phyloP scores from a whole-genome alignment of 345 rosid genomes.

The Microcos paniculata region DNA sequence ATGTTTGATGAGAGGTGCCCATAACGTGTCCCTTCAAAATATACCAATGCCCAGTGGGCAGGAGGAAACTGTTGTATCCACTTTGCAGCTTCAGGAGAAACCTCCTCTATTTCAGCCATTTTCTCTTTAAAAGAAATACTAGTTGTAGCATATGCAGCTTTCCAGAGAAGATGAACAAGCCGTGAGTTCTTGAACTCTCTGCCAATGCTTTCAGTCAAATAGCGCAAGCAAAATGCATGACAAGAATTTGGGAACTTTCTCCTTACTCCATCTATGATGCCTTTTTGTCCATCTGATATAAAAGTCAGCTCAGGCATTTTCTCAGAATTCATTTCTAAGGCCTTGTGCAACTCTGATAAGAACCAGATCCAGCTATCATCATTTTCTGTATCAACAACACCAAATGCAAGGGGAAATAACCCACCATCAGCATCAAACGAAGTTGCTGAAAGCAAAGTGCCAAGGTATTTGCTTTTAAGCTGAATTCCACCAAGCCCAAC shows the following conservation, averaged over 20 bases:
- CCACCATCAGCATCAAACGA: slow-evolving; percentile 61
- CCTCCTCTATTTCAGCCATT: slow-evolving; percentile 46
- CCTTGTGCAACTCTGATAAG: slow-evolving; percentile 53
- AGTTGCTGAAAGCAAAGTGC: slow-evolving; percentile 51
- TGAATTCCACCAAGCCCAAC: slow-evolving; percentile 47
- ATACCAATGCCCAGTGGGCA: slow-evolving; percentile 42
- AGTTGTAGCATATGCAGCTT: slow-evolving; percentile 55
- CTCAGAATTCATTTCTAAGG: slow-evolving; percentile 36
- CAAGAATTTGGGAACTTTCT: slow-evolving; percentile 39
- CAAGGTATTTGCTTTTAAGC: slow-evolving; percentile 56
- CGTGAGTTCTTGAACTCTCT: slow-evolving; percentile 55
- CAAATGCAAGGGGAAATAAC: slow-evolving; percentile 56
- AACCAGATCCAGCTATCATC: slow-evolving; percentile 61
- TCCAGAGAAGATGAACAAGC: slow-evolving; percentile 50
- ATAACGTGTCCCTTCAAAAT: slow-evolving; percentile 45
- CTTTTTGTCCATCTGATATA: slow-evolving; percentile 38
- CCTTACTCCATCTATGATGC: slow-evolving; percentile 38
- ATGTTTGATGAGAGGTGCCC: slow-evolving; percentile 51
- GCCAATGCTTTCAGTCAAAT: slow-evolving; percentile 46
- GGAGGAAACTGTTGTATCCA: slow-evolving; percentile 55
- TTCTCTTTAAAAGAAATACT: slow-evolving; percentile 41
- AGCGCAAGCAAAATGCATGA: slow-evolving; percentile 41
- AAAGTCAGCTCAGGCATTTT: slow-evolving; percentile 40
- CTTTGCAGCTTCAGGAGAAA: slow-evolving; percentile 44
- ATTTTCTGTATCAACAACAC: slow-evolving; percentile 48